A percentile compares a stretch with the other conserved stretches of the same genome.
These are phyloP conservation scores for Solanum hybrid DNA, from an alignment of 305 asterid genomes.

Conservation along the genomic window DNA sequence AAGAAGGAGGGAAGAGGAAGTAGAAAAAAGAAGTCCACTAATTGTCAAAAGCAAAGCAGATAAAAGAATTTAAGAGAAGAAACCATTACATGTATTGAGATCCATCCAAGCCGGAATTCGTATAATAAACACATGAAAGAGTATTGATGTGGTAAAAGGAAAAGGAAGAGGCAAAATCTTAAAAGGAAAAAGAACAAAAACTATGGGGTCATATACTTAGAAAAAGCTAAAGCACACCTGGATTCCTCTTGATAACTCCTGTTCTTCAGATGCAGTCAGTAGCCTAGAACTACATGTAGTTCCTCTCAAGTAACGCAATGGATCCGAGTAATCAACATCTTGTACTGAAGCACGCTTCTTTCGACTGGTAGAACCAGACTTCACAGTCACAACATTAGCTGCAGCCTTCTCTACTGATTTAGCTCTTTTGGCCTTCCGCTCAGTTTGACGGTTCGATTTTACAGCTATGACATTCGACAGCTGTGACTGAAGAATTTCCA, in stretches of 20 bases:
- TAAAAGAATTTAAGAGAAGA: background rate
- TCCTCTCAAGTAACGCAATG: conserved; percentile 76
- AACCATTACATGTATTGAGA: background rate
- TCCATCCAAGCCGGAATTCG: background rate
- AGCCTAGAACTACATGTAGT: conserved; percentile 60
- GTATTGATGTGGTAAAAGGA: background rate
- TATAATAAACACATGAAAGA: background rate
- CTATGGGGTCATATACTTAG: background rate
- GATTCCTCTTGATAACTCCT: conserved; percentile 65
- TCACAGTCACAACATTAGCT: conserved; percentile 52
- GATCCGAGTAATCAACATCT: conserved; percentile 71
- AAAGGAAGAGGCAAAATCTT: background rate
- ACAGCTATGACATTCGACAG: conserved; percentile 48
- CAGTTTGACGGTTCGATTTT: conserved; percentile 72
- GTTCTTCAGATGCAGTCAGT: conserved; percentile 84
- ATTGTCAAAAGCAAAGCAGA: background rate
- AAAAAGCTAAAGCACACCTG: conserved; percentile 53
- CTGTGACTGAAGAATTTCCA: conserved; percentile 53
- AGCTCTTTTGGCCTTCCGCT: conserved; percentile 67
- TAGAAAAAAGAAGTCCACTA: background rate
- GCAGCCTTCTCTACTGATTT: conserved; percentile 73
- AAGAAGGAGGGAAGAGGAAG: background rate
- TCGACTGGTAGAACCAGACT: conserved; percentile 55
- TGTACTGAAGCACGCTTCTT: conserved; percentile 58
- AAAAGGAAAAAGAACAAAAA: background rate